Conservation (phyloP, 257 asterid genomes). For the Fraxinus cuspidata region DNA sequence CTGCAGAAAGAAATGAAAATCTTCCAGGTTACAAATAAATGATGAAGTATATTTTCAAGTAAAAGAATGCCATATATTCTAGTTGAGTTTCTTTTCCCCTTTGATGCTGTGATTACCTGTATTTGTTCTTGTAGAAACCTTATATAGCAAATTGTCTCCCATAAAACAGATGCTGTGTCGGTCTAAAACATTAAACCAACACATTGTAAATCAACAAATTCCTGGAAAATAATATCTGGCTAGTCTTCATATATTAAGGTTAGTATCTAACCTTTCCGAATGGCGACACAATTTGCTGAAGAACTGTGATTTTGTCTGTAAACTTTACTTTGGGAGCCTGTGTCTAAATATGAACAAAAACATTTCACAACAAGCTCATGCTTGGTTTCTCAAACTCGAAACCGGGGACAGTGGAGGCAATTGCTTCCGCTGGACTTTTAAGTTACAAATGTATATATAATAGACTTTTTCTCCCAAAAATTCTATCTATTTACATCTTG, state of each 20-base stretch:
- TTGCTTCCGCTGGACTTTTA: too few species aligned
- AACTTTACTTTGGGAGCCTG: conserved; percentile 38
- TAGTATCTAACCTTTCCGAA: conserved; percentile 36
- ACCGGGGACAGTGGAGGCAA: too few species aligned
- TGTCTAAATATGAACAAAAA: not conserved
- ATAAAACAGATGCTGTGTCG: conserved; percentile 39
- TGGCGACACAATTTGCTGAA: conserved; percentile 43
- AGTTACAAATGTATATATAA: too few species aligned
- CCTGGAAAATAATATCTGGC: not conserved
- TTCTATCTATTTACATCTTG: too few species aligned
- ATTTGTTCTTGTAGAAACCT: conserved; percentile 38
- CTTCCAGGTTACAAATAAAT: not conserved
- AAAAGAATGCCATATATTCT: too few species aligned
- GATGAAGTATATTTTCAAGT: too few species aligned
- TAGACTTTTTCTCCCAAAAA: too few species aligned
- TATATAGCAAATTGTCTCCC: conserved; percentile 36
- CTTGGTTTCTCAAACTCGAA: not conserved
- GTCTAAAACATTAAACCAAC: conserved; percentile 19
- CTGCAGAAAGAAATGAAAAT: conserved; percentile 16
- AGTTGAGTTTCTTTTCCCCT: too few species aligned
- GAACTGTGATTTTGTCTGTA: conserved; percentile 35
- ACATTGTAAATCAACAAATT: not conserved
- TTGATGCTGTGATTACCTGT: conserved; percentile 23
- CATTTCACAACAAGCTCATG: not conserved
- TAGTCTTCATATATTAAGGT: not conserved